Evolutionary conservation across 805 yeast genomes (phyloP).

Genomic region (Nakazawaea peltata): DNA sequence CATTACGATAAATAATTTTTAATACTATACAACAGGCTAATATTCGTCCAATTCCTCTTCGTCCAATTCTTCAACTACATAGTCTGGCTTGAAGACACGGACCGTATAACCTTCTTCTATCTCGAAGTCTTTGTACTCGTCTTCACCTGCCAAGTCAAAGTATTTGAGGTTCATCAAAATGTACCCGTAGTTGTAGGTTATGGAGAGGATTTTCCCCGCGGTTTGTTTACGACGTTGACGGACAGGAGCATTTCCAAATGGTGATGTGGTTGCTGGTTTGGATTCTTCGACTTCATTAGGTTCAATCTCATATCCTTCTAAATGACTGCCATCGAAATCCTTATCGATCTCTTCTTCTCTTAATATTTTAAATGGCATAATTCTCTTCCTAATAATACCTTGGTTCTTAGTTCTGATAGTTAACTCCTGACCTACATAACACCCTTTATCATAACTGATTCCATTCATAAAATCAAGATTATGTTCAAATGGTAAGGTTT

Average conservation of each 20-base stretch:
- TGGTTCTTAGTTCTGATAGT: conserved; percentile 82
- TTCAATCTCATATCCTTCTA: not conserved
- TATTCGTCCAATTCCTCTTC: conserved; percentile 15
- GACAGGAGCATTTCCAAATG: conserved; percentile 28
- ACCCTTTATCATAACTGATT: conserved; percentile 83
- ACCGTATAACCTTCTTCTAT: conserved; percentile 30
- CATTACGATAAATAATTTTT: too few species aligned
- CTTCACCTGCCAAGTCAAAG: conserved; percentile 15
- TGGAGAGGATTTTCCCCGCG: not conserved
- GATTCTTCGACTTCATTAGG: not conserved
- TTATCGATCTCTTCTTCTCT: not conserved
- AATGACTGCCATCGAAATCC: not conserved
- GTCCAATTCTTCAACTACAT: conserved; percentile 58
- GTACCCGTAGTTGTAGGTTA: not conserved
- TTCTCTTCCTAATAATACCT: conserved; percentile 76
- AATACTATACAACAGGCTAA: not conserved
- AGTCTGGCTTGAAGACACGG: conserved; percentile 52
- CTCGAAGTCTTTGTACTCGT: conserved; percentile 2
- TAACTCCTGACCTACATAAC: conserved; percentile 94
- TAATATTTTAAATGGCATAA: conserved; percentile 56
- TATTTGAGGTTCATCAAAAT: not conserved
- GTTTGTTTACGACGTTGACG: conserved; percentile 16
- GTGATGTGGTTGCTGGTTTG: conserved; percentile 20
- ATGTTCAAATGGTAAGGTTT: conserved; percentile 72
- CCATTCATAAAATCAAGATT: conserved; percentile 79